Base-by-base conservation (phyloP, 495 filamentous ascomycete genomes). In the Lasiosphaeris hirsuta region DNA sequence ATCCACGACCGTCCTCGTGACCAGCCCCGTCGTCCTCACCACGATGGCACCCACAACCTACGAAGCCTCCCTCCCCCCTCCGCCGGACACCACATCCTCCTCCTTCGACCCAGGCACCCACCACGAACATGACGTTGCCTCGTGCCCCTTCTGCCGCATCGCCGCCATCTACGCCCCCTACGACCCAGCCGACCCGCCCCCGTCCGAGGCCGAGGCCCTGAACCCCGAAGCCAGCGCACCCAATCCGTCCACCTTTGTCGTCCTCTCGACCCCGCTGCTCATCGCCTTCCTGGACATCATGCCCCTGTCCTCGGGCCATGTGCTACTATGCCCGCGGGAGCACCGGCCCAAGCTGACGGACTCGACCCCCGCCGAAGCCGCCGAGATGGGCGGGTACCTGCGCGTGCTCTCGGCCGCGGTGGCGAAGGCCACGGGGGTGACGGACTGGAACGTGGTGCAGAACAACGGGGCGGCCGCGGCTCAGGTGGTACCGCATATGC, bases 211-310 rank as follows among this genome's bases (percentile, higher is more conserved):
- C 42, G 66, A 69, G 7, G 51, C 55, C 36, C 58, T 73, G 58
- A 65, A 64, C 63, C 69, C 78, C 19, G 47, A 57, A 13, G 54
- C 60, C 38, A 62, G 59, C 59, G 50, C 61, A 4, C 68, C 78
- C 41, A 49, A 68, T 7, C 78, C 81, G 0, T 61, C 77, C 10
- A 77, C 87, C 5, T 86, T 89, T 69, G 64, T 95, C 30, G 75
- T 96, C 30, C 82, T 96, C 47, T 88, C 86, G 1, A 90, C 89
- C 0, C 79, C 81, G 0, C 65, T 83, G 60, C 79, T 91, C 19
- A 67, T 96, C 34, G 92, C 90, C 34, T 96, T 97, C 71, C 78
- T 96, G 41, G 93, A 96, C 73, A 93, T 94, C 60, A 83, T 93
- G 81, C 92, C 92, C 10, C 81, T 96, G 34, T 84, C 86, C 0